Conservation (phyloP, 176 grass and related monocot species). For the Oropetium thomaeum region DNA sequence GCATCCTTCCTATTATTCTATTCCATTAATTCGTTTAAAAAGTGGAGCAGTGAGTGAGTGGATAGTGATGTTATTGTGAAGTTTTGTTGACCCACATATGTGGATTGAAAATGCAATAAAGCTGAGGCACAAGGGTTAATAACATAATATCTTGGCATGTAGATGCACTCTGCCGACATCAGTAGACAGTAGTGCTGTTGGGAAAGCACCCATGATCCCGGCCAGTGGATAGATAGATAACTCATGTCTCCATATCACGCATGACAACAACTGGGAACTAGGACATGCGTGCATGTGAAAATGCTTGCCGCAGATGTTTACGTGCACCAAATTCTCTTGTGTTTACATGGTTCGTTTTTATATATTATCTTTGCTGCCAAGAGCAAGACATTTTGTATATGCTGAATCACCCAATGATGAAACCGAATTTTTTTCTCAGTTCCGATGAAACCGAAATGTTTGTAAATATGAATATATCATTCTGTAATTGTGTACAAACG, state of each 20-base stretch:
- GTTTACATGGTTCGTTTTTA: not conserved
- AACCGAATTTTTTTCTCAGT: too few species aligned
- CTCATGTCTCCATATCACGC: not conserved
- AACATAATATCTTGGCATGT: not conserved
- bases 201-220: not conserved
- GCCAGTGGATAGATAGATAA: not conserved
- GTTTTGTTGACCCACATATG: too few species aligned
- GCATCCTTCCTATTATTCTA: not conserved
- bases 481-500: not conserved
- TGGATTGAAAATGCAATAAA: not conserved
- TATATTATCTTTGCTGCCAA: not conserved
- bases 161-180: not conserved
- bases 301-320: not conserved
- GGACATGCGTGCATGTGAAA: not conserved
- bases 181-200: conserved; percentile 8
- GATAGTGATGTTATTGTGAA: too few species aligned
- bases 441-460: too few species aligned
- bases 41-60: not conserved
- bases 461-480: not conserved
- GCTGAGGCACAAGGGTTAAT: not conserved
- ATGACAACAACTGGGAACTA: not conserved
- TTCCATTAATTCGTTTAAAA: not conserved
- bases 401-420: not conserved
- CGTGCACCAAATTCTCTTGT: not conserved
- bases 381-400: not conserved